Conservation (phyloP, 768 basidiomycete genomes). For the Lactifluus piperatus region DNA sequence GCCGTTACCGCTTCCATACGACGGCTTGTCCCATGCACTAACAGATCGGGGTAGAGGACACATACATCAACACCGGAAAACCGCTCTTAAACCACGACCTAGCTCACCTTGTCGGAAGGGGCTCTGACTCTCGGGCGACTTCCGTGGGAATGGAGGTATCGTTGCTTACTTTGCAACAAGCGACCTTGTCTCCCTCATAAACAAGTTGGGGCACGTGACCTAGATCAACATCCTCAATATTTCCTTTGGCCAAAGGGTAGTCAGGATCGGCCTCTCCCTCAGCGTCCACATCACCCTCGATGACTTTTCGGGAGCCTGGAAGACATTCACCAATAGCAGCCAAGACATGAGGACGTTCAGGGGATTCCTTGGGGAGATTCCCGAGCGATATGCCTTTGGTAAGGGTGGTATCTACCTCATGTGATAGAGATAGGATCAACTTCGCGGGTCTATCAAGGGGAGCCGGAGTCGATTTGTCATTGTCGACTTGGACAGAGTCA, state of each 20-base stretch:
- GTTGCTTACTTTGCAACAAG: neutral
- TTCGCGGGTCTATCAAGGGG: neutral
- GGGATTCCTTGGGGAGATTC: neutral
- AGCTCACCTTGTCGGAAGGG: neutral
- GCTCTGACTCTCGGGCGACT: neutral
- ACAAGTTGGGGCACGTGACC: neutral
- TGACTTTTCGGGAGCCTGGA: neutral
- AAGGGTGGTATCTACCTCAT: neutral
- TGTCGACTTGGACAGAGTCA: neutral
- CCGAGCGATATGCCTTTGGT: neutral
- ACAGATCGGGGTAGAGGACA: neutral
- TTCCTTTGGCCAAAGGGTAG: neutral
- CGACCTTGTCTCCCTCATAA: neutral
- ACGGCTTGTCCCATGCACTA: neutral
- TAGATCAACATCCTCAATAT: neutral
- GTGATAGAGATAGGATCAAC: neutral
- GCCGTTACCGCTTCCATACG: neutral
- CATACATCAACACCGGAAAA: neutral
- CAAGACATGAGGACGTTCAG: neutral
- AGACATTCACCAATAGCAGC: neutral
- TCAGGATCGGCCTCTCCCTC: constrained; percentile 21
- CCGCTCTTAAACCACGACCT: no score
- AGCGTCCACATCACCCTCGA: constrained; percentile 13
- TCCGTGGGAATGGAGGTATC: neutral
- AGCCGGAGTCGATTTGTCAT: neutral